Percentiles rank a stretch among this genome's conserved stretches.
These are phyloP conservation scores for Ustilago tritici DNA, from an alignment of 1,284 basidiomycete genomes.

Conservation along the genomic window DNA sequence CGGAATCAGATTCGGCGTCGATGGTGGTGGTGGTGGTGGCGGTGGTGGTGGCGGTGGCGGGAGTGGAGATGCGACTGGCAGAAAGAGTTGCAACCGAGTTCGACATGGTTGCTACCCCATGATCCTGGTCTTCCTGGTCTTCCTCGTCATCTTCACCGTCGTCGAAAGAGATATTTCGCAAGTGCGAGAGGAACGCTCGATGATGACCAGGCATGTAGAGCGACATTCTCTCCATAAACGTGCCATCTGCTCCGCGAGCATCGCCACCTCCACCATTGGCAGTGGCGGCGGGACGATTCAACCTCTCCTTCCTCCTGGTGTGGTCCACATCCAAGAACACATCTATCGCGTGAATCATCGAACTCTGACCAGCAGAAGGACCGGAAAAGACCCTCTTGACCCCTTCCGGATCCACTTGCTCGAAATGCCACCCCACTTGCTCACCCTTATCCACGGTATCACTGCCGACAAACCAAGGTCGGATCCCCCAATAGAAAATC, in stretches of 20 bases:
- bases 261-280: conserved; percentile 8
- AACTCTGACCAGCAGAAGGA: conserved; percentile 89
- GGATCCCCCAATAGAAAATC: conserved; percentile 84
- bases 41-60: not conserved
- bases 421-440: conserved; percentile 80
- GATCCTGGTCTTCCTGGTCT: not conserved
- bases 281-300: conserved; percentile 25
- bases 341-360: conserved; percentile 88
- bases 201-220: conserved; percentile 72
- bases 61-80: not conserved
- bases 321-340: conserved; percentile 88
- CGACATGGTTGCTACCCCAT: not conserved
- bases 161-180: conserved; percentile 71
- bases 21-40: not conserved
- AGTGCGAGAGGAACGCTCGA: conserved; percentile 85
- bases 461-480: conserved; percentile 92
- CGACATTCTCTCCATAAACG: conserved; percentile 66
- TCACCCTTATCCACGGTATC: conserved; percentile 73
- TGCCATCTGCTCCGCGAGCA: conserved; percentile 46
- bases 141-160: conserved; percentile 26
- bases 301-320: conserved; percentile 57
- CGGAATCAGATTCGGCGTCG: not conserved
- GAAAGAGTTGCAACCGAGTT: conserved; percentile 3
- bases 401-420: conserved; percentile 76
- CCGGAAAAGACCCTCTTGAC: conserved; percentile 75